Conservation (phyloP, 352 stramenopile species). For the Phytophthora uliginosa region DNA sequence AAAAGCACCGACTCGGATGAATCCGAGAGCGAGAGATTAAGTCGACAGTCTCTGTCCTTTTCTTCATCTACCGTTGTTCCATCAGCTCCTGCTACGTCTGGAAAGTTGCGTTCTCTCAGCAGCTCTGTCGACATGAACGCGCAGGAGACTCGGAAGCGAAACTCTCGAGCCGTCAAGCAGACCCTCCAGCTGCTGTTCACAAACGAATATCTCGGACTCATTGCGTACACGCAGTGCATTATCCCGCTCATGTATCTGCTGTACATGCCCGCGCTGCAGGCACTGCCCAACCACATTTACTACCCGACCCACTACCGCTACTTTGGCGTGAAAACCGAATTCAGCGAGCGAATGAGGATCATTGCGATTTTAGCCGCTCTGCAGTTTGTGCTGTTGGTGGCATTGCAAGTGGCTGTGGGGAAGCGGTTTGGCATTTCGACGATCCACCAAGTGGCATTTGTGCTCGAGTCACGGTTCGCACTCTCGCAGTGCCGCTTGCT, state of each 20-base stretch:
- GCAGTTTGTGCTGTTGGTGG: slow-evolving; percentile 25
- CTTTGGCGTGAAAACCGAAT: slow-evolving; percentile 23
- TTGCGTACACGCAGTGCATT: slow-evolving; percentile 41
- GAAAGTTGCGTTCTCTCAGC: background rate
- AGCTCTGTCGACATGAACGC: slow-evolving; percentile 11
- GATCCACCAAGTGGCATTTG: slow-evolving; percentile 59
- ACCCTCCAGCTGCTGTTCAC: slow-evolving; percentile 50
- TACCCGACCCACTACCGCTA: slow-evolving; percentile 36
- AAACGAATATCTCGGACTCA: slow-evolving; percentile 49
- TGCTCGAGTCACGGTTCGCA: slow-evolving; percentile 45
- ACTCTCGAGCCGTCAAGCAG: slow-evolving; percentile 38
- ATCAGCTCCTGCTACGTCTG: no score
- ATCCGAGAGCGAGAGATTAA: slow-evolving; percentile 20
- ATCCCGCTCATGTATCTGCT: slow-evolving; percentile 41
- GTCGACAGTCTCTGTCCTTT: background rate
- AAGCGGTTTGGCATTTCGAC: slow-evolving; percentile 36
- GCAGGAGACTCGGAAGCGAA: slow-evolving; percentile 29
- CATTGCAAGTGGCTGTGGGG: slow-evolving; percentile 32
- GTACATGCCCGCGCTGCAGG: slow-evolving; percentile 37
- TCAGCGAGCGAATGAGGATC: slow-evolving; percentile 30
- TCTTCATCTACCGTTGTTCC: background rate
- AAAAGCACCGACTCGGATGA: slow-evolving; percentile 19
- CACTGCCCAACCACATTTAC: slow-evolving; percentile 35
- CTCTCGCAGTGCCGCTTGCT: slow-evolving; percentile 53
- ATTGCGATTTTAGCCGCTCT: slow-evolving; percentile 25